These are phyloP conservation scores for Paraglomus brasilianum DNA, from an alignment of 192 early-diverging fungal species.

Conservation along the genomic window DNA sequence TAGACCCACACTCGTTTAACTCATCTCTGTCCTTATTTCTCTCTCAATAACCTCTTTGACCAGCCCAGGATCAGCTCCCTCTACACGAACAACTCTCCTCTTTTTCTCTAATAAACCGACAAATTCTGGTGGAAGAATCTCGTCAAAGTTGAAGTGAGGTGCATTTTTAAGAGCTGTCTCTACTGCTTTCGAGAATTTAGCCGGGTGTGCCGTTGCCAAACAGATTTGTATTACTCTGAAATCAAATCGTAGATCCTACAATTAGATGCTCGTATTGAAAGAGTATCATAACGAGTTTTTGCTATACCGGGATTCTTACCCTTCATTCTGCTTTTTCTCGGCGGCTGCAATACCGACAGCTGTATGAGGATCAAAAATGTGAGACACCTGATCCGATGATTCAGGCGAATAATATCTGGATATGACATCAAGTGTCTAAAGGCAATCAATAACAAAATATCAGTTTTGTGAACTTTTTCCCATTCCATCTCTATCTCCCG, in stretches of 20 bases:
- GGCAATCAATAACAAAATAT: too few relatives aligned
- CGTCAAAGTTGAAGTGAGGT: slow-evolving; percentile 52
- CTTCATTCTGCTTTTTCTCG: too few relatives aligned
- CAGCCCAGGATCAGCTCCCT: slow-evolving; percentile 47
- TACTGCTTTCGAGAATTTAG: slow-evolving; percentile 95
- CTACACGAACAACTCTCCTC: slow-evolving; percentile 55
- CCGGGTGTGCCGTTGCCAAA: slow-evolving; percentile 91
- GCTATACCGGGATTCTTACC: too few relatives aligned
- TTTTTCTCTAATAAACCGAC: slow-evolving; percentile 69
- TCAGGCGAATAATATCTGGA: slow-evolving; percentile 60
- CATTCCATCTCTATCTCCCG: too few relatives aligned
- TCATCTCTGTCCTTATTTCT: too few relatives aligned
- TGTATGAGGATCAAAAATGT: slow-evolving; percentile 94
- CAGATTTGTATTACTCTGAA: slow-evolving; percentile 48
- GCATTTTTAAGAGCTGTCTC: slow-evolving; percentile 63
- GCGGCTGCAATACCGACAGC: slow-evolving; percentile 91
- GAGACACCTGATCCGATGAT: slow-evolving; percentile 44
- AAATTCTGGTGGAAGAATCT: slow-evolving; percentile 68
- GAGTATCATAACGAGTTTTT: too few relatives aligned
- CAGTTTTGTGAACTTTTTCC: too few relatives aligned
- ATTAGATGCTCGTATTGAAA: too few relatives aligned
- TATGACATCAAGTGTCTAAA: slow-evolving; percentile 75
- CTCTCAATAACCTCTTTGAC: slow-evolving; percentile 56
- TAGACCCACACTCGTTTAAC: too few relatives aligned
- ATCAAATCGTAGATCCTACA: too few relatives aligned